Conservation (phyloP, 306 rosid species). For the Vigna radiata region DNA sequence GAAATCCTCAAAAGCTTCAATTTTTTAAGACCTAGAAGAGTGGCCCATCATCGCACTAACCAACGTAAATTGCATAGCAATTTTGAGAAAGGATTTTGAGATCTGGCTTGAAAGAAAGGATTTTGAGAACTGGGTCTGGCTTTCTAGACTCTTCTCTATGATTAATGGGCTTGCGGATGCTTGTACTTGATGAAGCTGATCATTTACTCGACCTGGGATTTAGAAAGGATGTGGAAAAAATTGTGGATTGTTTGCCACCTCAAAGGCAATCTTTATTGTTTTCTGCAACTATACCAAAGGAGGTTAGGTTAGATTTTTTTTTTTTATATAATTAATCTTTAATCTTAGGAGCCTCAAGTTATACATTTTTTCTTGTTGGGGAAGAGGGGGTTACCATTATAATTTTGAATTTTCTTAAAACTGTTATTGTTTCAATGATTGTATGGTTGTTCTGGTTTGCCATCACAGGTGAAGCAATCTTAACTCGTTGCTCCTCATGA, state of each 20-base stretch:
- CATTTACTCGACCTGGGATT: slow-evolving; percentile 90
- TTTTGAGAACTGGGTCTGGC: no score
- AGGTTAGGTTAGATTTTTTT: slow-evolving; percentile 61
- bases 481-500: slow-evolving; percentile 78
- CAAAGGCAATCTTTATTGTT: slow-evolving; percentile 81
- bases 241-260: slow-evolving; percentile 95
- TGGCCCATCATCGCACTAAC: no score
- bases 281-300: slow-evolving; percentile 94
- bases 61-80: no score
- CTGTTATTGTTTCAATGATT: slow-evolving; percentile 27
- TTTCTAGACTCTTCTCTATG: no score
- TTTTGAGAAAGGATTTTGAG: no score
- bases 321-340: slow-evolving; percentile 13
- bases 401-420: slow-evolving; percentile 3
- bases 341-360: slow-evolving; percentile 8
- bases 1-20: no score
- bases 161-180: slow-evolving; percentile 88
- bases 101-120: no score
- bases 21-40: no score
- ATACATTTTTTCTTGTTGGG: slow-evolving; percentile 12
- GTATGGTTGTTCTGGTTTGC: slow-evolving; percentile 42
- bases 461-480: slow-evolving; percentile 73
- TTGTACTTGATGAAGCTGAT: slow-evolving; percentile 94
- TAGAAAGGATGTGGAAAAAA: slow-evolving; percentile 88
- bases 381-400: not conserved